Conservation (phyloP, 139 green algal species). For the Coelastrella sp. region DNA sequence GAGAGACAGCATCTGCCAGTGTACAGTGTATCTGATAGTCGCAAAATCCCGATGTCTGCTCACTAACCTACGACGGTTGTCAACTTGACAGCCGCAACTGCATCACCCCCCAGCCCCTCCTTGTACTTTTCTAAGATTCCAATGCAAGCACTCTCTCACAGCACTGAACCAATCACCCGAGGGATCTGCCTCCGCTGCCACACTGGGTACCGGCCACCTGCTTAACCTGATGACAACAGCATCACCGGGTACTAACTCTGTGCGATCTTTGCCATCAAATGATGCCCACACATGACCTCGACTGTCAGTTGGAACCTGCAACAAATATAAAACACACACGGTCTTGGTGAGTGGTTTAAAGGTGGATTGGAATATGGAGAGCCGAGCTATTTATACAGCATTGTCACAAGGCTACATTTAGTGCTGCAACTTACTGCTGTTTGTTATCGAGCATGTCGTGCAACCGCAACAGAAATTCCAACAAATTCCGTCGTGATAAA, state of each 20-base stretch:
- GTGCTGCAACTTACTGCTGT: too few species aligned
- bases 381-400: too few species aligned
- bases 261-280: conserved; percentile 96
- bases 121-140: conserved; percentile 79
- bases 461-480: too few species aligned
- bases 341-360: too few species aligned
- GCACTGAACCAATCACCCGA: conserved; percentile 86
- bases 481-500: too few species aligned
- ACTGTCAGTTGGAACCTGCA: conserved; percentile 77
- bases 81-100: background rate
- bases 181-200: conserved; percentile 73
- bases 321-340: background rate
- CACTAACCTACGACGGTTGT: too few species aligned
- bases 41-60: too few species aligned
- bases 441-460: too few species aligned
- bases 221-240: conserved; percentile 77
- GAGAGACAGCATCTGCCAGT: too few species aligned
- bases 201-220: conserved; percentile 65
- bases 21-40: too few species aligned
- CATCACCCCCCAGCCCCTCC: conserved; percentile 61
- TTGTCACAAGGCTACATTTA: too few species aligned
- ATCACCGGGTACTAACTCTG: conserved; percentile 79
- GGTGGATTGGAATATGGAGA: too few species aligned
- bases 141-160: conserved; percentile 83
- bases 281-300: conserved; percentile 83